phyloP scores from a whole-genome alignment of 2,329 filamentous ascomycete genomes.

The Colletotrichum tofieldiae region DNA sequence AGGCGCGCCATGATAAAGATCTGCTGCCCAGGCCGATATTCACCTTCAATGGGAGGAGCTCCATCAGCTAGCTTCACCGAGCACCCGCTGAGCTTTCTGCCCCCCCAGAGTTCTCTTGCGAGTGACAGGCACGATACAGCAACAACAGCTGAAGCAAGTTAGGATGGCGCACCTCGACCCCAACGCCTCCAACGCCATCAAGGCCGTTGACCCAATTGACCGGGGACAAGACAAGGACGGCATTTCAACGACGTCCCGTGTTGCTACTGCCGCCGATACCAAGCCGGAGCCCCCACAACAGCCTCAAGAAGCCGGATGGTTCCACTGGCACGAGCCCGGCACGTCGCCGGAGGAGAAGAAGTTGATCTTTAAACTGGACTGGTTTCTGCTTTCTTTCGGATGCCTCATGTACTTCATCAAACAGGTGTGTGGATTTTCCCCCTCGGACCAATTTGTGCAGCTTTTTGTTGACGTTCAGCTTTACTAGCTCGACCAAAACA shows the following conservation, averaged over 20 bases:
- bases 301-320: slow-evolving; percentile 47
- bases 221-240: slow-evolving; percentile 31
- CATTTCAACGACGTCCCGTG: slow-evolving; percentile 23
- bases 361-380: slow-evolving; percentile 66
- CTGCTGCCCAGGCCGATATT: slow-evolving; percentile 9
- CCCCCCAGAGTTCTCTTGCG: background rate
- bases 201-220: slow-evolving; percentile 8
- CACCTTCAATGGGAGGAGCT: background rate
- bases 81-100: background rate
- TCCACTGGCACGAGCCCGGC: slow-evolving; percentile 60
- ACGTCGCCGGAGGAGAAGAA: slow-evolving; percentile 59
- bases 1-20: slow-evolving; percentile 19
- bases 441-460: too few relatives aligned
- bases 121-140: background rate
- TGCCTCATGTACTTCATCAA: slow-evolving; percentile 66
- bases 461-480: background rate
- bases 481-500: slow-evolving; percentile 58
- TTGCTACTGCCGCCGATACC: slow-evolving; percentile 22
- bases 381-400: slow-evolving; percentile 58
- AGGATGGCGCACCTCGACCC: slow-evolving; percentile 28
- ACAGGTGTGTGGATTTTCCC: slow-evolving; percentile 40
- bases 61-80: slow-evolving; percentile 4
- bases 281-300: slow-evolving; percentile 41
- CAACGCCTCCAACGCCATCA: slow-evolving; percentile 27
- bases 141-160: background rate